Evolutionary conservation across 1,139 yeast species (phyloP).

Genomic region (Nakaseomyces uthaithaninus): DNA sequence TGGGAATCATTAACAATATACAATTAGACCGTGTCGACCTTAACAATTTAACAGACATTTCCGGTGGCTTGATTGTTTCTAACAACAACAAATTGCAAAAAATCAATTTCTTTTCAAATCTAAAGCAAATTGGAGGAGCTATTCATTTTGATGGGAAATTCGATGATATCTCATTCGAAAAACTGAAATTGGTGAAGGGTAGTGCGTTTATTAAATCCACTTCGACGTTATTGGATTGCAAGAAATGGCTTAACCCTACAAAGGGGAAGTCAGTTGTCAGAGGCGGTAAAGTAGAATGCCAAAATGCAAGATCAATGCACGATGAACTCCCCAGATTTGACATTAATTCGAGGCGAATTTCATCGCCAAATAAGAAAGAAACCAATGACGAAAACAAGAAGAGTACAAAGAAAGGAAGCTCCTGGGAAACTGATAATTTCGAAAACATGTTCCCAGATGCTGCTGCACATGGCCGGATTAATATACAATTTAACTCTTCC

Average conservation of each 20-base stretch:
- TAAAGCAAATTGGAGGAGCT: slow-evolving; percentile 65
- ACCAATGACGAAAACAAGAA: not conserved
- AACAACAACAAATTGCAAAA: slow-evolving; percentile 42
- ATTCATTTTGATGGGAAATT: slow-evolving; percentile 60
- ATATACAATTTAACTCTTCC: slow-evolving; percentile 2
- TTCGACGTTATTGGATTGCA: slow-evolving; percentile 49
- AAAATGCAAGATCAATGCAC: slow-evolving; percentile 32
- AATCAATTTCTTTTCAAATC: slow-evolving; percentile 49
- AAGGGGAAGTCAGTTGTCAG: slow-evolving; percentile 45
- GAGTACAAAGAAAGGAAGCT: not conserved
- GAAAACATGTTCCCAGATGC: not conserved
- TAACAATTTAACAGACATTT: slow-evolving; percentile 47
- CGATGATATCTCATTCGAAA: slow-evolving; percentile 43
- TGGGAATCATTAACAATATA: slow-evolving; percentile 50
- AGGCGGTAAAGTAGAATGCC: slow-evolving; percentile 64
- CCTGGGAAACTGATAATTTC: no score
- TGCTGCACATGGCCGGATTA: not conserved
- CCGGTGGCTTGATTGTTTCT: slow-evolving; percentile 67
- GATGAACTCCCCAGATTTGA: not conserved
- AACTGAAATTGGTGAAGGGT: slow-evolving; percentile 59
- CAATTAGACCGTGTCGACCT: slow-evolving; percentile 42
- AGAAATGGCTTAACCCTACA: slow-evolving; percentile 44
- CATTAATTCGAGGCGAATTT: not conserved
- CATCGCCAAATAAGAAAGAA: not conserved
- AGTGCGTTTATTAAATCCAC: slow-evolving; percentile 52